Conservation (phyloP, 257 asterid genomes). For the Handroanthus guayacan region DNA sequence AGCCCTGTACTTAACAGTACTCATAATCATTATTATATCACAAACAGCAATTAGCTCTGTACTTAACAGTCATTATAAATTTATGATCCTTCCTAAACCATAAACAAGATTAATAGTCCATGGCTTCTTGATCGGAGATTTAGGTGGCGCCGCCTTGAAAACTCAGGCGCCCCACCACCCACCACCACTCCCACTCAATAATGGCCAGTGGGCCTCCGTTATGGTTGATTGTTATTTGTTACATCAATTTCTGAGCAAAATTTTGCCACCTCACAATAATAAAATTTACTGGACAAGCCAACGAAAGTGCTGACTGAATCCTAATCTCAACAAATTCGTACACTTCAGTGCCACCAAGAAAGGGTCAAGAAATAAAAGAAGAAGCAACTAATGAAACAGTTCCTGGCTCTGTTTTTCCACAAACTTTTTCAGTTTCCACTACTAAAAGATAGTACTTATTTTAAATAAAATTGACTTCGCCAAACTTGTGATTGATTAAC, state of each 20-base stretch:
- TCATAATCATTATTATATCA: too few species aligned
- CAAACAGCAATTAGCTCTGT: too few species aligned
- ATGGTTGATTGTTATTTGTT: constrained; percentile 28
- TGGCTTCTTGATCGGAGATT: background rate
- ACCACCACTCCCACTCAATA: constrained; percentile 28
- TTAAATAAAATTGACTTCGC: constrained; percentile 12
- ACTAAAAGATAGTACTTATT: background rate
- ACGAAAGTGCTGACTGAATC: constrained; percentile 32
- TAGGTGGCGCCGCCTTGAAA: constrained; percentile 15
- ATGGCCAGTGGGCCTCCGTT: constrained; percentile 61
- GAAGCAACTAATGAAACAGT: constrained; percentile 39
- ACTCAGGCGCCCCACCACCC: constrained; percentile 3
- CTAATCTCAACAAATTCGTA: constrained; percentile 14
- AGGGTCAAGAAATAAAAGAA: background rate
- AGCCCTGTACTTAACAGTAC: background rate
- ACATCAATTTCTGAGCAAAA: constrained; percentile 33
- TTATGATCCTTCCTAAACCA: background rate
- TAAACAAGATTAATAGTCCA: background rate
- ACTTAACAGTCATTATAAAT: background rate
- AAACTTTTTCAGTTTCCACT: constrained; percentile 1
- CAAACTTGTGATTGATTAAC: background rate
- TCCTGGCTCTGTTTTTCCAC: constrained; percentile 19
- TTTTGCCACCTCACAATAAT: constrained; percentile 36
- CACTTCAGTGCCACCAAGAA: constrained; percentile 21
- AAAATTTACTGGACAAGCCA: constrained; percentile 40